A percentile compares a stretch with the other conserved stretches of the same genome.
These are phyloP conservation scores for Prunus mume DNA, from an alignment of 306 rosid genomes.

Conservation along the genomic window DNA sequence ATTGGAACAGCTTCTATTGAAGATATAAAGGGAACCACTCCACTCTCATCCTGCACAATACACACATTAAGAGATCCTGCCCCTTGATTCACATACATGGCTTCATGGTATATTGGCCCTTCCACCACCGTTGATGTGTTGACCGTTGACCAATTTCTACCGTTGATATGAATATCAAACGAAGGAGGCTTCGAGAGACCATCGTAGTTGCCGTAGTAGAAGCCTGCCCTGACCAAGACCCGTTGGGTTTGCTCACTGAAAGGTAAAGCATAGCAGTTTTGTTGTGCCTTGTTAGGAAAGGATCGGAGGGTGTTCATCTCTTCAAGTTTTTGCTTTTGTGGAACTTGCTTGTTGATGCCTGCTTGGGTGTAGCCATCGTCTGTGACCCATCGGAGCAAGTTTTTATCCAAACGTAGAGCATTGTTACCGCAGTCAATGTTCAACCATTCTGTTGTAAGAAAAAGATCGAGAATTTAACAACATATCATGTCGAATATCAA, in stretches of 20 bases:
- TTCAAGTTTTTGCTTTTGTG: background rate
- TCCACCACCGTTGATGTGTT: slow-evolving; percentile 2
- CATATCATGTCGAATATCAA: background rate
- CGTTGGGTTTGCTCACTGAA: background rate
- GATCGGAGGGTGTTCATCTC: slow-evolving; percentile 16
- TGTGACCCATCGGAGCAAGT: background rate
- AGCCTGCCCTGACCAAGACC: slow-evolving; percentile 8
- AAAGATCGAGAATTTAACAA: background rate
- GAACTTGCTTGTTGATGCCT: slow-evolving; percentile 1
- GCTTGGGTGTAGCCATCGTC: background rate
- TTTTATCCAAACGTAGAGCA: background rate
- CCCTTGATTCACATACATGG: slow-evolving; percentile 1
- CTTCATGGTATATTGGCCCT: slow-evolving; percentile 8
- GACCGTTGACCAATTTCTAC: background rate
- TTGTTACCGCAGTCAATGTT: slow-evolving; percentile 17
- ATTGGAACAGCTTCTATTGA: slow-evolving; percentile 13
- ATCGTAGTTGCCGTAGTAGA: slow-evolving; percentile 16
- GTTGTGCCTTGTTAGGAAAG: background rate
- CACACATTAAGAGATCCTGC: slow-evolving; percentile 1
- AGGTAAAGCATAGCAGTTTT: slow-evolving; percentile 9
- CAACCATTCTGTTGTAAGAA: background rate
- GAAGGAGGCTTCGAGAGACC: background rate
- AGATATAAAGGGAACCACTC: slow-evolving; percentile 11
- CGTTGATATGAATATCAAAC: slow-evolving; percentile 1
- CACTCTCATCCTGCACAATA: background rate